phyloP scores from a whole-genome alignment of 2,329 filamentous ascomycete genomes.

The Pestalotiopsis sp. region DNA sequence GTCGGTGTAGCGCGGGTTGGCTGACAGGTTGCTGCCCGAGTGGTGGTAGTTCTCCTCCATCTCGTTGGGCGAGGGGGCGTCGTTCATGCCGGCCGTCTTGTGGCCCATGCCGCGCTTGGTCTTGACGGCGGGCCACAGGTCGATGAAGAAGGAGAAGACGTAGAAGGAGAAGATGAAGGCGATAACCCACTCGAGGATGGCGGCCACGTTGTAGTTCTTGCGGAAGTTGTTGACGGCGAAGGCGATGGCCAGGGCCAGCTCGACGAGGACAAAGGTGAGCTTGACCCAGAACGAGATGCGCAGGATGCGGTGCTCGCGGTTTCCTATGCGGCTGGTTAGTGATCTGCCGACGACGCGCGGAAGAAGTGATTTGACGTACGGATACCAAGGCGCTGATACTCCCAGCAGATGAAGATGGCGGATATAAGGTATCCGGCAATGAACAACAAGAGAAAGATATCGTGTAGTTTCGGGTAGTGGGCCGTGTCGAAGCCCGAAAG shows the following conservation, averaged over 20 bases:
- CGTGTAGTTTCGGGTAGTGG: slow-evolving; percentile 67
- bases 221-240: slow-evolving; percentile 64
- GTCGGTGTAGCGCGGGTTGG: slow-evolving; percentile 20
- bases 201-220: slow-evolving; percentile 63
- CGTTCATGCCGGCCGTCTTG: slow-evolving; percentile 22
- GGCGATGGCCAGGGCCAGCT: slow-evolving; percentile 70
- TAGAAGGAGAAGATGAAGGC: slow-evolving; percentile 88
- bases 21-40: slow-evolving; percentile 15
- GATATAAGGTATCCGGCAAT: slow-evolving; percentile 83
- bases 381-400: slow-evolving; percentile 84
- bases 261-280: slow-evolving; percentile 78
- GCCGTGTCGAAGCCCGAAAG: slow-evolving; percentile 84
- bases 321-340: slow-evolving; percentile 45
- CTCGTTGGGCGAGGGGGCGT: slow-evolving; percentile 12
- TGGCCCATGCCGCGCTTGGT: slow-evolving; percentile 38
- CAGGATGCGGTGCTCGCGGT: slow-evolving; percentile 74
- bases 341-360: neutral
- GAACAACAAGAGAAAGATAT: slow-evolving; percentile 79
- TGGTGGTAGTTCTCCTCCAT: slow-evolving; percentile 27
- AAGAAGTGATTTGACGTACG: slow-evolving; percentile 44
- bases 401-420: slow-evolving; percentile 85
- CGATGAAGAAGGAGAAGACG: slow-evolving; percentile 82
- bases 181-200: slow-evolving; percentile 78
- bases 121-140: slow-evolving; percentile 77
- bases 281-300: slow-evolving; percentile 86